These are phyloP conservation scores for Cyphellophora attinorum DNA, from an alignment of 2,329 filamentous ascomycete species.

Conservation along the genomic window DNA sequence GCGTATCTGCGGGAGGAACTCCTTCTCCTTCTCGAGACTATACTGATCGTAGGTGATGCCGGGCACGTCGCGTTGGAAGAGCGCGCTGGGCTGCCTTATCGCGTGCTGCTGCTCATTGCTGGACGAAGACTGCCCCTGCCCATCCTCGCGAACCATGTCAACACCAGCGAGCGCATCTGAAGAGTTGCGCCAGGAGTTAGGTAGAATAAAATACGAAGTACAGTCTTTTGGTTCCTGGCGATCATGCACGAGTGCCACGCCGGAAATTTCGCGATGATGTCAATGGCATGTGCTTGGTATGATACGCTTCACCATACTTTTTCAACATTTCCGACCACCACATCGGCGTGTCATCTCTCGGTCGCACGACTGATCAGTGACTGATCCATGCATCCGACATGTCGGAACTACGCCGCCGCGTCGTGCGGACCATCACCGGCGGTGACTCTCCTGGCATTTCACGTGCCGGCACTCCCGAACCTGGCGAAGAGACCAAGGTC, in stretches of 20 bases:
- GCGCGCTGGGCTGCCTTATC: not conserved
- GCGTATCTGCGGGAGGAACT: slow-evolving; percentile 75
- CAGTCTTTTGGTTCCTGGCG: too few species aligned
- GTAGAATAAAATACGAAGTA: too few species aligned
- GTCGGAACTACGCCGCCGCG: slow-evolving; percentile 33
- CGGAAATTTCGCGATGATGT: too few species aligned
- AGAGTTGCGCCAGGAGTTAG: too few species aligned
- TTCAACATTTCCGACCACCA: too few species aligned
- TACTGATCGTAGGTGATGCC: slow-evolving; percentile 50
- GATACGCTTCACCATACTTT: too few species aligned
- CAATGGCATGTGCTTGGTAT: too few species aligned
- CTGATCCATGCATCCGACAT: slow-evolving; percentile 16
- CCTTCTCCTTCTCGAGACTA: slow-evolving; percentile 47
- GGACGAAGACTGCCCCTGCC: not conserved
- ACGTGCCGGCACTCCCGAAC: slow-evolving; percentile 17
- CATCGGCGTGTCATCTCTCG: too few species aligned
- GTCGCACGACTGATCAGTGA: too few species aligned
- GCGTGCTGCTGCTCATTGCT: not conserved
- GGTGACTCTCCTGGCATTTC: slow-evolving; percentile 12
- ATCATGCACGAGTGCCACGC: too few species aligned
- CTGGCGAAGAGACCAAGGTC: slow-evolving; percentile 37
- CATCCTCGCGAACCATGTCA: not conserved
- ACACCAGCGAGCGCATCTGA: too few species aligned
- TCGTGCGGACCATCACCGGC: slow-evolving; percentile 18
- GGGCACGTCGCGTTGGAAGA: slow-evolving; percentile 12